Evolutionary conservation across 2,329 filamentous ascomycete species (phyloP).

Genomic region (Chrysoporthe austroafricana): DNA sequence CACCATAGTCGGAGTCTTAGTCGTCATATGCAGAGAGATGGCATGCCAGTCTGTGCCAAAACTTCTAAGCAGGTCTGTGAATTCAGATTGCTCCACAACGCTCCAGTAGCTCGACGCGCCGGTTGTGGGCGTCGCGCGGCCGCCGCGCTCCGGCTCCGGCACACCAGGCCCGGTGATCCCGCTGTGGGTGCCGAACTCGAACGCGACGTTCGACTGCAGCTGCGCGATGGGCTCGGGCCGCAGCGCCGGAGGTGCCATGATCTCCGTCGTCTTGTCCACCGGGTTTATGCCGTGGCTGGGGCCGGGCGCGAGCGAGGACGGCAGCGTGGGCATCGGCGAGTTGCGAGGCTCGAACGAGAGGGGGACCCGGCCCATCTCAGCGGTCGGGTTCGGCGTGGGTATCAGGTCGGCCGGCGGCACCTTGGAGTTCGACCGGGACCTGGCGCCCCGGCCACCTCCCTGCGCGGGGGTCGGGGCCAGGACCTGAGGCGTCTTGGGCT

Average conservation of each 20-base stretch:
- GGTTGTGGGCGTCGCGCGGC: constrained; percentile 50
- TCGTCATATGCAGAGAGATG: constrained; percentile 79
- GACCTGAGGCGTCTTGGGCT: constrained; percentile 46
- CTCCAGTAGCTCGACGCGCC: constrained; percentile 84
- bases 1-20: constrained; percentile 87
- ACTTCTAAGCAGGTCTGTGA: constrained; percentile 70
- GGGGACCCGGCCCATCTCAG: constrained; percentile 35
- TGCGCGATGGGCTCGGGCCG: constrained; percentile 57
- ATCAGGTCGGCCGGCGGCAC: constrained; percentile 49
- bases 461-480: constrained; percentile 51
- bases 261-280: constrained; percentile 42
- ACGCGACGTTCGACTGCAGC: constrained; percentile 51
- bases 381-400: constrained; percentile 39
- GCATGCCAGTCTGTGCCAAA: constrained; percentile 80
- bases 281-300: constrained; percentile 30
- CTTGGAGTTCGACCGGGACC: constrained; percentile 60
- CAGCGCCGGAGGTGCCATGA: constrained; percentile 61
- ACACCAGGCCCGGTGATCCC: constrained; percentile 30
- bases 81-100: constrained; percentile 78
- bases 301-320: constrained; percentile 46
- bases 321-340: constrained; percentile 43
- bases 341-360: constrained; percentile 26
- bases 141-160: constrained; percentile 45
- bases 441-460: constrained; percentile 46
- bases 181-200: constrained; percentile 51